Conservation (phyloP, 75 land plant genomes). For the Azolla pinnata region DNA sequence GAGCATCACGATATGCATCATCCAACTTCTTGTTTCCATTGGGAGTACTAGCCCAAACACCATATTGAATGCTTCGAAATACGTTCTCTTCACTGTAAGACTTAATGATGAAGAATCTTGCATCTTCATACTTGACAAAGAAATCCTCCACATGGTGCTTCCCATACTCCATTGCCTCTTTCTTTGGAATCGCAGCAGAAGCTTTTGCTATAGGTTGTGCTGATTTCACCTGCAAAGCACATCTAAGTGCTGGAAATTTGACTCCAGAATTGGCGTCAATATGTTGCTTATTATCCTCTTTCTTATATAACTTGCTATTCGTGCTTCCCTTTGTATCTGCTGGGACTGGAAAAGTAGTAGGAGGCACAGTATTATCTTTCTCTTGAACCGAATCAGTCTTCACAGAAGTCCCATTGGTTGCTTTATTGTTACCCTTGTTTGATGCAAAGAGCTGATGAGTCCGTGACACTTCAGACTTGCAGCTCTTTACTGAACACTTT, state of each 20-base stretch:
- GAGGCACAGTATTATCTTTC: background rate
- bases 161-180: slow-evolving; percentile 14
- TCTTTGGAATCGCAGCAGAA: background rate
- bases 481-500: background rate
- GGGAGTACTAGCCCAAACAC: slow-evolving; percentile 64
- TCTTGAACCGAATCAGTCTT: background rate
- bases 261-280: too few species aligned
- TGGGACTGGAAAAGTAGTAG: background rate
- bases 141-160: slow-evolving; percentile 45
- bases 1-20: slow-evolving; percentile 42
- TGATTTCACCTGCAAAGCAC: background rate
- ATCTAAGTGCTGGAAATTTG: background rate
- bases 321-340: background rate
- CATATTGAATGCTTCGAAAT: slow-evolving; percentile 53
- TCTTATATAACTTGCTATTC: background rate
- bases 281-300: background rate
- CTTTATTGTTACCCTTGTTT: background rate
- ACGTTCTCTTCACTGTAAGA: slow-evolving; percentile 66
- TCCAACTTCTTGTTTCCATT: slow-evolving; percentile 53
- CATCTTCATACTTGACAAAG: slow-evolving; percentile 28
- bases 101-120: slow-evolving; percentile 51
- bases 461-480: too few species aligned
- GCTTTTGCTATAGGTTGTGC: background rate
- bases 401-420: background rate
- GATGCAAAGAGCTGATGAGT: background rate